Conservation (phyloP, 2,329 filamentous ascomycete species). For the Bretziella fagacearum region DNA sequence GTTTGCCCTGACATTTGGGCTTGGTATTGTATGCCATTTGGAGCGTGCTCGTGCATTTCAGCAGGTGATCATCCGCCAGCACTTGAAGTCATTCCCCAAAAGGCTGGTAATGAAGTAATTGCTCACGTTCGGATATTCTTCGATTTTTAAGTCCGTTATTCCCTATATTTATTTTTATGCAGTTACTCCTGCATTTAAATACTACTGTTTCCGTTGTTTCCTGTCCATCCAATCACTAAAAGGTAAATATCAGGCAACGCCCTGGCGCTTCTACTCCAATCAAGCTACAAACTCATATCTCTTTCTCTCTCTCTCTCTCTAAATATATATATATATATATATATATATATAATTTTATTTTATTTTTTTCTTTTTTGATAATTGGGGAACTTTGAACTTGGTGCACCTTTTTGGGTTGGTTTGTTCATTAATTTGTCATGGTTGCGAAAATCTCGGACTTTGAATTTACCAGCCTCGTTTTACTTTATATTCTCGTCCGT, state of each 20-base stretch:
- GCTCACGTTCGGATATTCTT: no score
- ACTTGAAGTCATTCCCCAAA: not conserved
- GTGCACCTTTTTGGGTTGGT: not conserved
- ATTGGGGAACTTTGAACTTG: not conserved
- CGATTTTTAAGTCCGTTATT: no score
- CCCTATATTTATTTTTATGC: no score
- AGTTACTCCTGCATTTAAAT: no score
- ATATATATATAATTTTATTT: not conserved
- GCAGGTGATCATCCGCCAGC: not conserved
- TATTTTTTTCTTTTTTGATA: not conserved
- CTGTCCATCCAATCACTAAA: no score
- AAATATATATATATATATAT: not conserved
- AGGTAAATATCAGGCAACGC: no score
- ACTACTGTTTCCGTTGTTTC: no score
- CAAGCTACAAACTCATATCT: no score
- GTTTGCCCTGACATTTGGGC: not conserved
- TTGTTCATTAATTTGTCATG: not conserved
- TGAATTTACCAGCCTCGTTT: constrained; percentile 3
- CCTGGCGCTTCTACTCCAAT: no score
- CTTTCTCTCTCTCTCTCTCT: no score
- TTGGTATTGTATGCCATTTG: not conserved
- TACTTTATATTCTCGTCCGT: constrained; percentile 2
- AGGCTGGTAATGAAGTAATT: not conserved
- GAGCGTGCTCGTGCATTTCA: not conserved
- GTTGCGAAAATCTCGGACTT: not conserved